A percentile compares a stretch with the other conserved stretches of the same genome.
These are phyloP conservation scores for Stygiomarasmius scandens DNA, from an alignment of 1,284 basidiomycete species.

Conservation along the genomic window DNA sequence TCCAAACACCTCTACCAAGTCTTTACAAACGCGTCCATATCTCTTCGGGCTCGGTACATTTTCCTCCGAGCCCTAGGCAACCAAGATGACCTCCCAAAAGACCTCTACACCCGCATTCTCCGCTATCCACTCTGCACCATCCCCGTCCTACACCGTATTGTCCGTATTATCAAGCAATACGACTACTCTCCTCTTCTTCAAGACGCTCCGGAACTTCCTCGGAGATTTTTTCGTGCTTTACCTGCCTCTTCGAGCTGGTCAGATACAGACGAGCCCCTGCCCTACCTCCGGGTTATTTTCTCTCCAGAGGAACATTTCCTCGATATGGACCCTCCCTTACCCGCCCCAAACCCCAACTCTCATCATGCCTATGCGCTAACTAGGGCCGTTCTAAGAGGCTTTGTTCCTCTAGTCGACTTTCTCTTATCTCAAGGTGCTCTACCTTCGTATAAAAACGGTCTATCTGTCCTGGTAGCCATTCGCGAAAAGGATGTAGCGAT, in stretches of 20 bases:
- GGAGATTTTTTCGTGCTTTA: constrained; percentile 61
- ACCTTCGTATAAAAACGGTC: constrained; percentile 57
- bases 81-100: constrained; percentile 11
- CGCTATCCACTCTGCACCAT: constrained; percentile 67
- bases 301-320: constrained; percentile 46
- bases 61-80: constrained; percentile 19
- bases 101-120: constrained; percentile 52
- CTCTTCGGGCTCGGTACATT: constrained; percentile 65
- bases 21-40: constrained; percentile 53
- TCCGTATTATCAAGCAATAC: not conserved
- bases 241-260: constrained; percentile 36
- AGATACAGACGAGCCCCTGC: constrained; percentile 55
- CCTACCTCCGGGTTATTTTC: constrained; percentile 55
- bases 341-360: constrained; percentile 54
- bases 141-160: constrained; percentile 54
- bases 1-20: constrained; percentile 54
- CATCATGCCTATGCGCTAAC: constrained; percentile 79
- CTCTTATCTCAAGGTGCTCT: constrained; percentile 75
- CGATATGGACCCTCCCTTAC: constrained; percentile 24
- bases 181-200: not conserved
- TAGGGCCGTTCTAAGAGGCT: constrained; percentile 69
- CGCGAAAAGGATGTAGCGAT: constrained; percentile 65
- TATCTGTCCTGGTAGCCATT: constrained; percentile 79
- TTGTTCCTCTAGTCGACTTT: constrained; percentile 65
- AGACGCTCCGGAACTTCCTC: constrained; percentile 50